Percentiles rank a stretch among this genome's conserved stretches.
These are phyloP conservation scores for Exophiala phaeomuriformis DNA, from an alignment of 2,329 filamentous ascomycete genomes.

Conservation along the genomic window DNA sequence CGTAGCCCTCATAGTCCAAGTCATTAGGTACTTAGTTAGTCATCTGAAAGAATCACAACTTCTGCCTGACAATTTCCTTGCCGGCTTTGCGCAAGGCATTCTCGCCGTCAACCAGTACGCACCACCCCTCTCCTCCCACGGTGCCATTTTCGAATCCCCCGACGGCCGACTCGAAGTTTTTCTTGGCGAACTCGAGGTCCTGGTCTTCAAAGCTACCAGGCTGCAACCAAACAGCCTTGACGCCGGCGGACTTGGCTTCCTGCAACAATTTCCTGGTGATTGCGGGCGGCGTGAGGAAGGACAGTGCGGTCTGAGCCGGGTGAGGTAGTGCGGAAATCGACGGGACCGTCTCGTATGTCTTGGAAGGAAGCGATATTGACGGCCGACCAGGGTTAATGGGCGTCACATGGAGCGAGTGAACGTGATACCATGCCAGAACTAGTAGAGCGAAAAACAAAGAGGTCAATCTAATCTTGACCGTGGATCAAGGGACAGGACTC, in stretches of 20 bases:
- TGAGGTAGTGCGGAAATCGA: slow-evolving; percentile 59
- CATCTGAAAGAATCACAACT: slow-evolving; percentile 29
- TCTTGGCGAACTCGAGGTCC: slow-evolving; percentile 61
- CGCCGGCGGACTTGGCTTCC: slow-evolving; percentile 66
- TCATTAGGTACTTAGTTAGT: no score
- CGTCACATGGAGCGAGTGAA: slow-evolving; percentile 65
- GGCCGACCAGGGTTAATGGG: slow-evolving; percentile 72
- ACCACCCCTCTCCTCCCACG: slow-evolving; percentile 67
- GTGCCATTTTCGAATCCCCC: slow-evolving; percentile 53
- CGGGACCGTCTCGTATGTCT: slow-evolving; percentile 56
- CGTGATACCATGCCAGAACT: slow-evolving; percentile 88
- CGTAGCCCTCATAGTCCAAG: no score
- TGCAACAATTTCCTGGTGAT: slow-evolving; percentile 67
- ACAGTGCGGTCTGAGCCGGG: slow-evolving; percentile 66
- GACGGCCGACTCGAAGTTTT: slow-evolving; percentile 63
- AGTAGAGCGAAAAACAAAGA: neutral
- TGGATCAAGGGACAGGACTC: no score
- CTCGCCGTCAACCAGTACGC: slow-evolving; percentile 78
- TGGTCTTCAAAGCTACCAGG: slow-evolving; percentile 79
- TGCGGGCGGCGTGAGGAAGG: slow-evolving; percentile 76
- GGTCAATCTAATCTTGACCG: neutral
- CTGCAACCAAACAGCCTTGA: slow-evolving; percentile 78
- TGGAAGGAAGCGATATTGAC: slow-evolving; percentile 55
- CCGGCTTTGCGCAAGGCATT: slow-evolving; percentile 49
- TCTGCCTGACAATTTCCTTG: slow-evolving; percentile 43